Conservation (phyloP, 2,329 filamentous ascomycete genomes). For the Fusarium avenaceum region DNA sequence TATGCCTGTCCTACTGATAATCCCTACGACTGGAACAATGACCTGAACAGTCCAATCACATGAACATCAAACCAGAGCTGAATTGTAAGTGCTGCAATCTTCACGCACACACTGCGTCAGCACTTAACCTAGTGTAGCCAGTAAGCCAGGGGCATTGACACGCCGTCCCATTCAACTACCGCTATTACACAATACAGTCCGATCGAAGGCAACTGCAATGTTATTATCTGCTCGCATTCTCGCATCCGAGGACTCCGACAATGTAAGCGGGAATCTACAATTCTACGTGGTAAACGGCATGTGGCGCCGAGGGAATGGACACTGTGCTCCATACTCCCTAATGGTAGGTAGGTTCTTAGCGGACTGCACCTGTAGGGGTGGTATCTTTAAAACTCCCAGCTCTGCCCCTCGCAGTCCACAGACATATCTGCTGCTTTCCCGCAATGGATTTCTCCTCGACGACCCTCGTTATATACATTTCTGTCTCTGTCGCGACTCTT, state of each 20-base stretch:
- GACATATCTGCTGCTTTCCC: constrained; percentile 11
- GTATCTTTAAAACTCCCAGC: constrained; percentile 11
- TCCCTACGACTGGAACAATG: neutral
- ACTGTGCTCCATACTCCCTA: neutral
- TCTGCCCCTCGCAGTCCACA: constrained; percentile 19
- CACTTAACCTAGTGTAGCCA: neutral
- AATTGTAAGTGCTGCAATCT: neutral
- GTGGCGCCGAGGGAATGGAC: neutral
- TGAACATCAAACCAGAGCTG: too few relatives aligned
- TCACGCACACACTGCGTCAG: constrained; percentile 3
- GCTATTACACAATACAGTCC: neutral
- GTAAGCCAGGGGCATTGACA: constrained; percentile 6
- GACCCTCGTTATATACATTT: constrained; percentile 19
- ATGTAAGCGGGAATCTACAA: neutral
- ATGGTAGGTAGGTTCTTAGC: neutral
- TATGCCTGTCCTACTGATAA: neutral
- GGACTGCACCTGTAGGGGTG: neutral
- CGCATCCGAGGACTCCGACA: neutral
- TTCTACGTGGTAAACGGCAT: neutral
- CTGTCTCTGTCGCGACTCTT: constrained; percentile 35
- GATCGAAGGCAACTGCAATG: neutral
- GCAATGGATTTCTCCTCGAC: constrained; percentile 41
- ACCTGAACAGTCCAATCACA: neutral
- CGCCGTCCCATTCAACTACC: neutral
- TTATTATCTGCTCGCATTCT: neutral